Evolutionary conservation across 306 rosid species (phyloP).

Genomic region (Alnus rubra): DNA sequence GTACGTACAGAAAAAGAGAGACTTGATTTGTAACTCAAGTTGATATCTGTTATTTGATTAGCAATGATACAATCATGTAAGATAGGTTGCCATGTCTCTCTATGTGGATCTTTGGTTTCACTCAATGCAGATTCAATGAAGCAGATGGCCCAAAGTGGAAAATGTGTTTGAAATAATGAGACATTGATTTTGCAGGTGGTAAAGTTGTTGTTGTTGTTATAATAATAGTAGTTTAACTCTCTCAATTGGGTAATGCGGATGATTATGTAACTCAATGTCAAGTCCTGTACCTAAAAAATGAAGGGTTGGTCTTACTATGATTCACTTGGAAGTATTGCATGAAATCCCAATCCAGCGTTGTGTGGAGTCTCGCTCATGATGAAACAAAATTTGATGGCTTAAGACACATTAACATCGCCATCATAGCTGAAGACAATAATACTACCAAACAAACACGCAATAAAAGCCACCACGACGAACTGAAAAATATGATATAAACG

Average conservation of each 20-base stretch:
- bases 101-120: not conserved
- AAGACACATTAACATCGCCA: not conserved
- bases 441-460: not conserved
- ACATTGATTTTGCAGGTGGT: not conserved
- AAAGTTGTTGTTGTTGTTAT: not conserved
- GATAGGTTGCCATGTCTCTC: conserved; percentile 14
- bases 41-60: not conserved
- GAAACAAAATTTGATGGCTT: no score
- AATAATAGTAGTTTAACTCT: not conserved
- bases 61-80: conserved; percentile 19
- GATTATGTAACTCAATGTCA: not conserved
- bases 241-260: not conserved
- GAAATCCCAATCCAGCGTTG: no score
- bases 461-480: not conserved
- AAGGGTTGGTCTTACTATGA: not conserved
- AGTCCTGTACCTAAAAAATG: not conserved
- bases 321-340: not conserved
- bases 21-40: no score
- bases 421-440: conserved; percentile 18
- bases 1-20: no score
- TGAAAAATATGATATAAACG: no score
- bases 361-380: no score
- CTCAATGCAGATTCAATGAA: not conserved
- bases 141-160: not conserved
- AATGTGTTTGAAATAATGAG: conserved; percentile 4